Base-by-base conservation (phyloP, 2,329 filamentous ascomycete genomes). In the Pestalotiopsis sp. region DNA sequence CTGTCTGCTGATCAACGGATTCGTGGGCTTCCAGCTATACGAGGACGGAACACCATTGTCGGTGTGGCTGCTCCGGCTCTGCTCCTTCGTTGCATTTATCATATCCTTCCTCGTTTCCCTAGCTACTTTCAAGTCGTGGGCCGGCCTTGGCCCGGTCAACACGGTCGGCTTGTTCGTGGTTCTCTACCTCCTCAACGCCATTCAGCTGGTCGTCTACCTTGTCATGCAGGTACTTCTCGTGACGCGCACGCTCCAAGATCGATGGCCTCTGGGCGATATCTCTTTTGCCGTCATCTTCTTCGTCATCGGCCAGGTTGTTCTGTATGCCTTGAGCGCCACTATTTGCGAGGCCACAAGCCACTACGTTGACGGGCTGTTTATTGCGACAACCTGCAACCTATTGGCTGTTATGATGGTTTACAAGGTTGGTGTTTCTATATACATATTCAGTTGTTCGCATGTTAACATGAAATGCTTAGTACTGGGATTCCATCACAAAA, bases 371-470 rank as follows among this genome's bases (percentile, higher is more conserved):
- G 95, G 95, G 0, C 82, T 98, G 62, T 97, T 98, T 83, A 95
- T 99, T 77, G 93, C 94, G 4, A 98, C 95, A 0, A 91, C 95
- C 67, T 96, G 94, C 84, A 99, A 99, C 78, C 83, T 99, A 59
- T 85, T 99, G 58, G 94, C 91, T 13, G 95, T 99, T 70, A 99
- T 99, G 96, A 99, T 98, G 96, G 91, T 99, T 49, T 99, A 99
- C 88, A 99, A 99, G 92, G 94, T 87, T 82, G 66, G 82, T 75
- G 31, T 27, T n/a, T 27, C 39, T 13, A 56, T 57, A 45, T 56
- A 17, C 64, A 56, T 41, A 56, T 58, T n/a, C 38, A 7, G 3
- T 38, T 66, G 7, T 27, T 41, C 66, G 38, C 27, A 6, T 56
- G n/a, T 45, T 66, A 57, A 66, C 31, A 6, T 39, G 36, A 38